Evolutionary conservation across 345 rosid genomes (phyloP).

Genomic region (Eucalyptus regnans): DNA sequence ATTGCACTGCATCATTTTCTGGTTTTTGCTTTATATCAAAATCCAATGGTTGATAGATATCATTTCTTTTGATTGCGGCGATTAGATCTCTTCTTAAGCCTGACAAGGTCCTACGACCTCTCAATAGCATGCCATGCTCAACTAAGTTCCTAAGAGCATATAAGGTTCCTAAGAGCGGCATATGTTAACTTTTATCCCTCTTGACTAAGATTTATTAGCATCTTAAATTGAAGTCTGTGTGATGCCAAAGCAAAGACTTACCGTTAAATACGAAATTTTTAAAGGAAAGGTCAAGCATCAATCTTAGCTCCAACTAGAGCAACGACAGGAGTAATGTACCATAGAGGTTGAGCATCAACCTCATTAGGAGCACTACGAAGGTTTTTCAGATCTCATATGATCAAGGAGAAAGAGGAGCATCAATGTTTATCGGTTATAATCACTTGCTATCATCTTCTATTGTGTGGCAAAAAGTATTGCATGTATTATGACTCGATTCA

Average conservation of each 20-base stretch:
- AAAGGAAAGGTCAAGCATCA: not conserved
- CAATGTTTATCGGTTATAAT: not conserved
- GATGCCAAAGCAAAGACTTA: not conserved
- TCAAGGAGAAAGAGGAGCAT: not conserved
- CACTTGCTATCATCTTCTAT: not conserved
- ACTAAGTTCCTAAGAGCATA: not conserved
- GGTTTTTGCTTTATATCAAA: too few relatives aligned
- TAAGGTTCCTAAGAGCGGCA: not conserved
- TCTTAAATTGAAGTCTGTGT: not conserved
- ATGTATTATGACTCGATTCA: too few relatives aligned
- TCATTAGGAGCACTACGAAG: not conserved
- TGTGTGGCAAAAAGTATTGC: too few relatives aligned
- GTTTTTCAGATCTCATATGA: not conserved
- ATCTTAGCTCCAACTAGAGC: not conserved
- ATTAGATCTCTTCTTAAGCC: not conserved
- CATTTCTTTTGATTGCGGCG: not conserved
- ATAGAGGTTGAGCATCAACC: not conserved
- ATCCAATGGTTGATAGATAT: not conserved
- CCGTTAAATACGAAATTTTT: fast-evolving
- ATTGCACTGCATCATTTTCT: not conserved
- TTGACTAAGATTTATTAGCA: not conserved
- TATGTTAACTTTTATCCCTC: not conserved
- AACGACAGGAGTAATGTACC: not conserved
- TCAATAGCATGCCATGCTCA: not conserved
- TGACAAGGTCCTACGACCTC: not conserved